Base-by-base conservation (phyloP, 2,329 filamentous ascomycete genomes). In the Graphilbum ipis-grandicollis region DNA sequence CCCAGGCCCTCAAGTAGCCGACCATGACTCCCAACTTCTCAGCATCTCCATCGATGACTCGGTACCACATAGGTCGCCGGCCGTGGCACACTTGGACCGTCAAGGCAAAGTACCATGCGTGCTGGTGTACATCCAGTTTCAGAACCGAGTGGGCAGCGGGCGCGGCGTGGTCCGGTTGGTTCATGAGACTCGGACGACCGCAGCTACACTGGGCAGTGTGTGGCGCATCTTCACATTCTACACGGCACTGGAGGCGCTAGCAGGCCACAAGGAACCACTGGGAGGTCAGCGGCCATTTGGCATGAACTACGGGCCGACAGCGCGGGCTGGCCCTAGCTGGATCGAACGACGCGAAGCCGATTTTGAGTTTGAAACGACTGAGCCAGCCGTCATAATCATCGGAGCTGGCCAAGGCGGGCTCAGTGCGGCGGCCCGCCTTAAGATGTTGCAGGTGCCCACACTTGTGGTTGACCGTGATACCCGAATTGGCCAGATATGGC, bases 221-320 rank as follows among this genome's bases (percentile, higher is more conserved):
- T 80, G 73, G 74, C 75, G 72, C 48, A 65, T 71, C 0, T 77
- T 70, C 43, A 75, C 71, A 2, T 46, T 81, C 0, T 79, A 71
- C 47, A 80, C 76, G 0, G 58, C 61, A 0, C 54, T 82, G 5
- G 48, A 60, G 2, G 62, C 67, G 28, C 43, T 82, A 5, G 65
- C 57, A 4, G 68, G 64, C 0, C 53, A 63, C 35, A 65, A 73
- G 40, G 71, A 79, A 49, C 43, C 45, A 0, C 48, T 60, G 1
- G 57, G 62, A 2, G 47, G 46, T 1, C 59, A 57, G 4, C 59
- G 77, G 21, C 63, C 70, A 0, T 56, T 56, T 17, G 77, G 77
- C 0, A 71, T 65, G 5, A 54, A 65, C 30, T 71, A 76, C 45
- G 71, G 69, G 0, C 61, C 56, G 5, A 58, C 62, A 36, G 50